Evolutionary conservation across 139 green algal genomes (phyloP), one percentile per base, ranked within the genome.

Genomic region (Klebsormidium nitens): DNA sequence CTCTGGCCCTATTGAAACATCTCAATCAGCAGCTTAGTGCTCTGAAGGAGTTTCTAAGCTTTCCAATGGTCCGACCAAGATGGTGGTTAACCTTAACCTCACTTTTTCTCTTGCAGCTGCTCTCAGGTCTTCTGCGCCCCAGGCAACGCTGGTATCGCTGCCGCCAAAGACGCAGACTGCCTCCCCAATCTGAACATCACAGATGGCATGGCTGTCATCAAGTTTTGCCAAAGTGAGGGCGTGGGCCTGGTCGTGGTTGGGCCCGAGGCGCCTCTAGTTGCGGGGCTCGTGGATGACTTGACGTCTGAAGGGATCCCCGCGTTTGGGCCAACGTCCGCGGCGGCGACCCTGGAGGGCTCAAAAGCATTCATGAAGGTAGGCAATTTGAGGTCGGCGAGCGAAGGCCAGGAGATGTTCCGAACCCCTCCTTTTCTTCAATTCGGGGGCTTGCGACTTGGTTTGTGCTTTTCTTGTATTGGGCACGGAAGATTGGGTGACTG

Each of bases 321-420:
- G 0, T 98, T 97, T 82, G 94, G 94, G 0, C 93, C 94, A 6
- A 85, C 75, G 6, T 78, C 81, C 0, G 81, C 73, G 11, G 93
- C 94, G 3, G 91, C 94, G 3, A 77, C 86, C 75, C 86, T 99
- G 34, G 94, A 99, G 80, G 94, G 94, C 35, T 92, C 82, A 39
- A 98, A 98, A 78, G 75, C 79, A 5, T 98, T 97, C 78, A 91
- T 97, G 86, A 98, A 98, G 87, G 81, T n/a, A n/a, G n/a, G n/a
- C n/a, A n/a, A n/a, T n/a, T n/a, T n/a, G n/a, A n/a, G n/a, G n/a
- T n/a, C n/a, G n/a, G n/a, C n/a, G n/a, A n/a, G n/a, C n/a, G n/a
- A n/a, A n/a, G n/a, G n/a, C n/a, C n/a, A n/a, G n/a, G n/a, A n/a
- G 85, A 14, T 26, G 28, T 63, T 63, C n/a, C 55, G n/a, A 14